These are phyloP conservation scores for Chaetomium tenue DNA, from an alignment of 495 filamentous ascomycete genomes.

Conservation along the genomic window DNA sequence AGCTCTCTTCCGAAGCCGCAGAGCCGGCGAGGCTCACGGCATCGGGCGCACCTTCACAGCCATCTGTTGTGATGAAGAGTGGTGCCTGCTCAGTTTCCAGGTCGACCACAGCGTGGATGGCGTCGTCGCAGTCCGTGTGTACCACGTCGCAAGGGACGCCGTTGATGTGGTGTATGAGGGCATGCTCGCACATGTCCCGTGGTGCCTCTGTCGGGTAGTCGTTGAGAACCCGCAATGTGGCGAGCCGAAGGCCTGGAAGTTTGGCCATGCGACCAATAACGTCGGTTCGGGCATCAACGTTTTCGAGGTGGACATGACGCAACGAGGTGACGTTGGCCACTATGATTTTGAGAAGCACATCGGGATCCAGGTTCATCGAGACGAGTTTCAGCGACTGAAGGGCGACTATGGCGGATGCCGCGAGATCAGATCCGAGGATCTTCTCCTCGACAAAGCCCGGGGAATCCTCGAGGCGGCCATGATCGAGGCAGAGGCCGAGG, in stretches of 20 bases:
- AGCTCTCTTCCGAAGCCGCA: no score
- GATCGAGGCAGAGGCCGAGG: slow-evolving; percentile 10
- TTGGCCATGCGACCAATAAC: not conserved
- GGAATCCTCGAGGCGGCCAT: not conserved
- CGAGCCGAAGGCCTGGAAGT: not conserved
- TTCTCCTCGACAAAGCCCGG: not conserved
- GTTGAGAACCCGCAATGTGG: not conserved
- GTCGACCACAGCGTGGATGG: no score
- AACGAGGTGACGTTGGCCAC: not conserved
- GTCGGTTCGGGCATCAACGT: not conserved
- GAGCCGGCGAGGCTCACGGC: no score
- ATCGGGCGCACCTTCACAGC: no score
- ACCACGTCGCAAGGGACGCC: not conserved
- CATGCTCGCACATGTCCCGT: not conserved
- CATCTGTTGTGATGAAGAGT: no score
- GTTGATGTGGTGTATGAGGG: not conserved
- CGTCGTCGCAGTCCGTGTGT: no score
- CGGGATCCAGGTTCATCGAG: not conserved
- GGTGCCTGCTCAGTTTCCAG: no score
- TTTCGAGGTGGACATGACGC: slow-evolving; percentile 1
- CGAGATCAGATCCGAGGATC: not conserved
- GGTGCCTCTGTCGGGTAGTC: not conserved
- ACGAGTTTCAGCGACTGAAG: not conserved
- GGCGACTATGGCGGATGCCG: not conserved
- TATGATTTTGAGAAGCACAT: not conserved